phyloP scores from a whole-genome alignment of 768 basidiomycete genomes.

The Pleurotus pulmonarius region DNA sequence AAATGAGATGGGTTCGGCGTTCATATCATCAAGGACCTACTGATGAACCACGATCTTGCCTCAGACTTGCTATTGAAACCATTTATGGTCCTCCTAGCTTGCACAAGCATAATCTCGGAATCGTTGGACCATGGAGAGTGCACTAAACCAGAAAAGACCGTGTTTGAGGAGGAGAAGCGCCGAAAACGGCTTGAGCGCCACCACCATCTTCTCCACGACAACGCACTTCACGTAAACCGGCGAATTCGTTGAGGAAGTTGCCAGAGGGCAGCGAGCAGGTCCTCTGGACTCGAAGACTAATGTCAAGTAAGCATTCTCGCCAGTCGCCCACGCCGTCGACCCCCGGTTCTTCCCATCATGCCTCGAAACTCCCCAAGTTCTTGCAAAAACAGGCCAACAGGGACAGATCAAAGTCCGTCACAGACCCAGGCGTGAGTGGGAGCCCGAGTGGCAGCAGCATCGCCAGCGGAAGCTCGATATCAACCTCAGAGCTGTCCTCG shows the following conservation, averaged over 20 bases:
- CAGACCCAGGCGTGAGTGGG: constrained; percentile 31
- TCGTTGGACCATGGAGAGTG: no score
- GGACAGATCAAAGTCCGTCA: constrained; percentile 56
- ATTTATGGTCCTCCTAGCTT: no score
- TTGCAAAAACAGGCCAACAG: constrained; percentile 54
- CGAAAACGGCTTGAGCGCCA: constrained; percentile 3
- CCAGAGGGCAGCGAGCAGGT: background rate
- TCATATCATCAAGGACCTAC: no score
- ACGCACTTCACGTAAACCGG: background rate
- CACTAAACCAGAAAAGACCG: no score
- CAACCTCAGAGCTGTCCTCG: constrained; percentile 23
- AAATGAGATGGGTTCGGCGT: no score
- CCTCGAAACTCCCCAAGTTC: constrained; percentile 64
- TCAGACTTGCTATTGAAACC: no score
- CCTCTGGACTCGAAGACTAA: constrained; percentile 15
- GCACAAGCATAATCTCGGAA: no score
- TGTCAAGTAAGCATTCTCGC: constrained; percentile 46
- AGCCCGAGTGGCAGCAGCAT: constrained; percentile 37
- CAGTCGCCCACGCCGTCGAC: constrained; percentile 37
- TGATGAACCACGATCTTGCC: no score
- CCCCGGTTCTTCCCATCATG: constrained; percentile 32
- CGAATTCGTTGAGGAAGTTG: no score
- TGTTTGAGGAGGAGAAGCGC: background rate
- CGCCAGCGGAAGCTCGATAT: constrained; percentile 24
- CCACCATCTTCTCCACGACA: constrained; percentile 4